These are phyloP conservation scores for Solanum pinnatisectum DNA, from an alignment of 257 asterid genomes.

Conservation along the genomic window DNA sequence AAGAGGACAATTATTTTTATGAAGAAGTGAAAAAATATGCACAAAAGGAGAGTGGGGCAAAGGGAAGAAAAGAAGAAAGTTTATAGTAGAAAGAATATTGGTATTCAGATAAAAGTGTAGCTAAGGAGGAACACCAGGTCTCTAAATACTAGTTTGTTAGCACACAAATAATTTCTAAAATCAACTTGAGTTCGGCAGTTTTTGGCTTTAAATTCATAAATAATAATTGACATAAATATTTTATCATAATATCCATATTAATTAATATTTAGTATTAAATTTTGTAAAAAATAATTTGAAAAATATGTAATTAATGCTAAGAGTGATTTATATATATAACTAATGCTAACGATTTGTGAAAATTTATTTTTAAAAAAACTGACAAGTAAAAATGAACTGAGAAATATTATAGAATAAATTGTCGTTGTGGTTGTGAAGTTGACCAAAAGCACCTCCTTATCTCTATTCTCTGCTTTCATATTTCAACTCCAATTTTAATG, in stretches of 20 bases:
- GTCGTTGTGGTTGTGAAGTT: not conserved
- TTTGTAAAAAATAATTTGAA: too few species aligned
- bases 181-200: not conserved
- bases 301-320: too few species aligned
- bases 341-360: too few species aligned
- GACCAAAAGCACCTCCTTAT: not conserved
- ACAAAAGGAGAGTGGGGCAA: constrained; percentile 1
- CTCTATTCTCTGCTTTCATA: not conserved
- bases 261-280: too few species aligned
- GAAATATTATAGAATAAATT: not conserved
- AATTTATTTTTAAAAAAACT: too few species aligned
- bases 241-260: not conserved
- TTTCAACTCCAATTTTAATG: not conserved
- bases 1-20: constrained; percentile 1
- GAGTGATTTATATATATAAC: too few species aligned
- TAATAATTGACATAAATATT: too few species aligned
- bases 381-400: rapidly evolving
- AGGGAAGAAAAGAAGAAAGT: not conserved
- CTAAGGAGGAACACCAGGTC: constrained; percentile 23
- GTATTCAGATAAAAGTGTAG: constrained; percentile 15
- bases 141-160: constrained; percentile 27
- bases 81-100: constrained; percentile 22
- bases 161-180: constrained; percentile 8
- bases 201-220: not conserved
- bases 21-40: not conserved